phyloP scores from a whole-genome alignment of 78 protist genomes.

The Dictyostelium brefeldianum region DNA sequence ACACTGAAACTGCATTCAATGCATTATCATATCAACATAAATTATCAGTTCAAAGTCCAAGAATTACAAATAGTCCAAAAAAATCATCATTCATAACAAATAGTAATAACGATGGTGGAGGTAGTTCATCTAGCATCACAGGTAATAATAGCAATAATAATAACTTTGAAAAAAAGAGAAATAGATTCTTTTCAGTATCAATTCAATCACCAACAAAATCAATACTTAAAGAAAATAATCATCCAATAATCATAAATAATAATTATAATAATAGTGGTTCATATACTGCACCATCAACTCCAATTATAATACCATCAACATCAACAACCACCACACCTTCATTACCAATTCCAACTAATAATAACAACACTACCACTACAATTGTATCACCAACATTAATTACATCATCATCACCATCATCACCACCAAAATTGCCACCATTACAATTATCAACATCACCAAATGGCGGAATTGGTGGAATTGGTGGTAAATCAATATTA shows the following conservation, averaged over 20 bases:
- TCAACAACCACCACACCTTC: background rate
- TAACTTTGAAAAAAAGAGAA: constrained; percentile 22
- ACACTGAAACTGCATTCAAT: constrained; percentile 32
- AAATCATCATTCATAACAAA: background rate
- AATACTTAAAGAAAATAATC: constrained; percentile 13
- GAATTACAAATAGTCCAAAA: background rate
- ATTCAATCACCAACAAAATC: background rate
- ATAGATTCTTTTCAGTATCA: constrained; percentile 25
- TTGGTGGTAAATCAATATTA: too few species aligned
- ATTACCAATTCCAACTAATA: background rate
- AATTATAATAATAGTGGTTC: constrained; percentile 12
- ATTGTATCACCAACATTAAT: background rate
- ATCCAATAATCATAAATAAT: constrained; percentile 15
- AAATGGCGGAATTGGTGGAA: too few species aligned
- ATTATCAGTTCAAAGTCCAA: constrained; percentile 21
- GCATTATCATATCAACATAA: constrained; percentile 4
- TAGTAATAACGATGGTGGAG: too few species aligned
- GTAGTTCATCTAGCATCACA: background rate
- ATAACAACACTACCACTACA: background rate
- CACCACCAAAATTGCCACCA: constrained; percentile 28
- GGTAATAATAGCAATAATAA: background rate
- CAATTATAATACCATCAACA: background rate
- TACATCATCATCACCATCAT: background rate
- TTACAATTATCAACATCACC: constrained; percentile 18
- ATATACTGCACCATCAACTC: background rate